phyloP scores from a whole-genome alignment of 805 yeast genomes.

The Candida loeiensis region DNA sequence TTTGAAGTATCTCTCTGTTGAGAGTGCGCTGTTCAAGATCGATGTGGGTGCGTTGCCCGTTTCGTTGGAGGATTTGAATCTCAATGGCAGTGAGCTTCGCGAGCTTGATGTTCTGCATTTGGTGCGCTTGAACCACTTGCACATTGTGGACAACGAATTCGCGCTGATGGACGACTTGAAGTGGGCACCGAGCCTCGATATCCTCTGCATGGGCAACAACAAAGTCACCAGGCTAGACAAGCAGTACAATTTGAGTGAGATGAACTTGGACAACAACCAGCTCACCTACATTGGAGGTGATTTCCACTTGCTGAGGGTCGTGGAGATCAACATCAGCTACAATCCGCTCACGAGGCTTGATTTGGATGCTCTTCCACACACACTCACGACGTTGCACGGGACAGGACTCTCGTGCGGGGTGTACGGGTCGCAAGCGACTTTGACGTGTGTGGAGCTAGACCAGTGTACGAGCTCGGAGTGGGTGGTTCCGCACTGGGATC shows the following conservation, averaged over 20 bases:
- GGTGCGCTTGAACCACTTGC: constrained; percentile 2
- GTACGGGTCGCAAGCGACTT: background rate
- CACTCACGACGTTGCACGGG: constrained; percentile 2
- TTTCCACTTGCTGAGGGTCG: background rate
- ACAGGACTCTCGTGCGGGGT: background rate
- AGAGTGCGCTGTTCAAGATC: background rate
- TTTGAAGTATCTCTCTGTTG: background rate
- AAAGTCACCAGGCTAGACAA: background rate
- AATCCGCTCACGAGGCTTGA: background rate
- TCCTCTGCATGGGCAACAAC: background rate
- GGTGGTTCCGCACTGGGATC: constrained; percentile 2
- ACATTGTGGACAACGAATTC: constrained; percentile 1
- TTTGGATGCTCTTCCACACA: background rate
- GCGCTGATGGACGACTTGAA: background rate
- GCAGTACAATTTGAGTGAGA: background rate
- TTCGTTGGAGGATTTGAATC: background rate
- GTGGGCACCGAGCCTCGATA: background rate
- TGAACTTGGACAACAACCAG: background rate
- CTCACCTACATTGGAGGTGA: background rate
- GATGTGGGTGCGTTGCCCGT: background rate
- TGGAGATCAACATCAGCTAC: background rate
- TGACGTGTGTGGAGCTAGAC: background rate
- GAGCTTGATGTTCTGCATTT: background rate
- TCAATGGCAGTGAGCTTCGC: background rate
- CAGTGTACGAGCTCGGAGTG: background rate